Conservation (phyloP, 106 monocot species). For the Allium cepa region DNA sequence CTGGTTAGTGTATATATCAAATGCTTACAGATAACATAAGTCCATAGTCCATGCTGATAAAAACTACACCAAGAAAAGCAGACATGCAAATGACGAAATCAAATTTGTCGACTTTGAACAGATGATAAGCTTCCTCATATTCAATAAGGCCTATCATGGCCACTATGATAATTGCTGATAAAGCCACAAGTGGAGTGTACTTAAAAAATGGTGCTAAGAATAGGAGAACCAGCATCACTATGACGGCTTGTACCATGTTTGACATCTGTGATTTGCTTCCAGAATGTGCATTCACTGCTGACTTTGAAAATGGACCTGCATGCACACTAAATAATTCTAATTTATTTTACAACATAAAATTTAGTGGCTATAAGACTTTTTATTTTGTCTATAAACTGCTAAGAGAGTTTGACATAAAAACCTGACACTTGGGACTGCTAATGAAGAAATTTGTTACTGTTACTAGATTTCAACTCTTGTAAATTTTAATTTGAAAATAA, state of each 20-base stretch:
- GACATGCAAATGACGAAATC: conserved; percentile 81
- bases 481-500: neutral
- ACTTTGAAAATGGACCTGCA: conserved; percentile 83
- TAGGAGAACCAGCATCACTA: conserved; percentile 75
- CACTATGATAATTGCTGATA: conserved; percentile 65
- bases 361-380: neutral
- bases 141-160: conserved; percentile 84
- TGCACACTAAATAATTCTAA: neutral
- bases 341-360: neutral
- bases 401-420: too few relatives aligned
- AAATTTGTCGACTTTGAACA: conserved; percentile 77
- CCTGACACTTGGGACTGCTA: too few relatives aligned
- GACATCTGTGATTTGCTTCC: conserved; percentile 76
- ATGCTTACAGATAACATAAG: conserved; percentile 52
- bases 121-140: conserved; percentile 35
- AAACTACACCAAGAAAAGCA: conserved; percentile 67
- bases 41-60: conserved; percentile 59
- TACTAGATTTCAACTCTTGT: too few relatives aligned
- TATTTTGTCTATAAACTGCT: too few relatives aligned
- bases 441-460: too few relatives aligned
- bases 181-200: conserved; percentile 73
- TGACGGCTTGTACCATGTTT: conserved; percentile 54
- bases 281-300: conserved; percentile 66
- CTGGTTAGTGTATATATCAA: too few relatives aligned
- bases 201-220: conserved; percentile 80